phyloP scores from a whole-genome alignment of 257 asterid genomes.

The Solanum bulbocastanum region DNA sequence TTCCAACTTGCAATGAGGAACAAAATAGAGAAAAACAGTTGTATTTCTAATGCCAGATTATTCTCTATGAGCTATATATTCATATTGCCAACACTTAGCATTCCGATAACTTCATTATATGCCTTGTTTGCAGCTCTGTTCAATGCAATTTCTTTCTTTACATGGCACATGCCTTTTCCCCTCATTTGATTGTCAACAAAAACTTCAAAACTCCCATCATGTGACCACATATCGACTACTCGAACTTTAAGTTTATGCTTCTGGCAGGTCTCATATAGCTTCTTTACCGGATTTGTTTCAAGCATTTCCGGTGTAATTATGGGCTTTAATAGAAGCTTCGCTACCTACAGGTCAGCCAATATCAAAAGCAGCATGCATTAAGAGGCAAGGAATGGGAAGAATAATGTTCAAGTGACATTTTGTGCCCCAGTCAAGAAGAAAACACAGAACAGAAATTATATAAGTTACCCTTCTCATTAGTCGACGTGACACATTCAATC shows the following conservation, averaged over 20 bases:
- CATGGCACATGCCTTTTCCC: constrained; percentile 58
- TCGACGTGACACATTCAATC: not conserved
- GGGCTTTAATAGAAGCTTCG: constrained; percentile 45
- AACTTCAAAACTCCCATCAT: constrained; percentile 48
- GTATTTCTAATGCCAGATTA: not conserved
- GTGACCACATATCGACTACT: constrained; percentile 51
- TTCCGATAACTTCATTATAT: constrained; percentile 39
- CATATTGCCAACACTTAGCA: constrained; percentile 9
- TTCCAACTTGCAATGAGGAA: not conserved
- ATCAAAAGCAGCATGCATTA: not conserved
- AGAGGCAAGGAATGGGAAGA: not conserved
- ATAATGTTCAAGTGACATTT: not conserved
- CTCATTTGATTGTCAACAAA: constrained; percentile 38
- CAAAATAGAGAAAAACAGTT: not conserved
- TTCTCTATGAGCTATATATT: not conserved
- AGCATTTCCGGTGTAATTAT: constrained; percentile 67
- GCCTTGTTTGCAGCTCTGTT: constrained; percentile 80
- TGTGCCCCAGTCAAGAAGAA: not conserved
- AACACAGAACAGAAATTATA: not conserved
- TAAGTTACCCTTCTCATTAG: not conserved
- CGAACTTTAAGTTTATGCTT: constrained; percentile 50
- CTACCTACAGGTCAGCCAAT: constrained; percentile 28
- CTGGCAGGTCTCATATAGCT: constrained; percentile 68
- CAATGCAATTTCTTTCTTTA: constrained; percentile 56
- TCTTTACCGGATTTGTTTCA: constrained; percentile 59